Evolutionary conservation across 2,329 filamentous ascomycete species (phyloP).

Genomic region (Ceratocystis destructans): DNA sequence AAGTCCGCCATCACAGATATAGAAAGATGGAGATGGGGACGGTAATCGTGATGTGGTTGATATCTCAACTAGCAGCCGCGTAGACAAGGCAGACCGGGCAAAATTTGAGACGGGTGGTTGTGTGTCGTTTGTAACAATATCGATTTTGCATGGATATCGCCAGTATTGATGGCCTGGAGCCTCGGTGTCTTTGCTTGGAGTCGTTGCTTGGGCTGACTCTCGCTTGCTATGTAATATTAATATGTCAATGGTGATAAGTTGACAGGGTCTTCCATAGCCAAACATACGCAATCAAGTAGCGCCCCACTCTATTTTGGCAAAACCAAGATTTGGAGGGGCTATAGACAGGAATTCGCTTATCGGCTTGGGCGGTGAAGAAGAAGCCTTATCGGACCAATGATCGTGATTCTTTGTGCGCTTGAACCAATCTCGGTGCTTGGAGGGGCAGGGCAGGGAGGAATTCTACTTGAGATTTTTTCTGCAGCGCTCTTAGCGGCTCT

Average conservation of each 20-base stretch:
- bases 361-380: slow-evolving; percentile 11
- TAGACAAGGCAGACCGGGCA: too few species aligned
- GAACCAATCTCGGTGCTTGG: slow-evolving; percentile 7
- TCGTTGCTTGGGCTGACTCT: neutral
- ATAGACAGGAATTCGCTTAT: slow-evolving; percentile 12
- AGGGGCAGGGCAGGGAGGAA: neutral
- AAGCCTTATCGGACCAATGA: slow-evolving; percentile 13
- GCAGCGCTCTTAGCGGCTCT: neutral
- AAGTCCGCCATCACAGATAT: slow-evolving; percentile 34
- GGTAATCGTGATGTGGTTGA: neutral
- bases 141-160: too few species aligned
- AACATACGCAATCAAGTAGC: neutral
- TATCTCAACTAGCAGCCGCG: too few species aligned
- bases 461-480: slow-evolving; percentile 4
- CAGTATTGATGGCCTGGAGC: neutral
- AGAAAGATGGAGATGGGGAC: neutral
- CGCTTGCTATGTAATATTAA: neutral
- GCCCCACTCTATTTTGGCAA: neutral
- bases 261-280: neutral
- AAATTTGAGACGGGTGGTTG: too few species aligned
- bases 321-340: slow-evolving; percentile 9
- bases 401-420: neutral
- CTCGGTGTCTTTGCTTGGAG: neutral
- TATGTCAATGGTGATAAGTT: neutral
- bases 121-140: too few species aligned